Evolutionary conservation across 495 filamentous ascomycete species (phyloP).

Genomic region (Penicillium longicatenatum): DNA sequence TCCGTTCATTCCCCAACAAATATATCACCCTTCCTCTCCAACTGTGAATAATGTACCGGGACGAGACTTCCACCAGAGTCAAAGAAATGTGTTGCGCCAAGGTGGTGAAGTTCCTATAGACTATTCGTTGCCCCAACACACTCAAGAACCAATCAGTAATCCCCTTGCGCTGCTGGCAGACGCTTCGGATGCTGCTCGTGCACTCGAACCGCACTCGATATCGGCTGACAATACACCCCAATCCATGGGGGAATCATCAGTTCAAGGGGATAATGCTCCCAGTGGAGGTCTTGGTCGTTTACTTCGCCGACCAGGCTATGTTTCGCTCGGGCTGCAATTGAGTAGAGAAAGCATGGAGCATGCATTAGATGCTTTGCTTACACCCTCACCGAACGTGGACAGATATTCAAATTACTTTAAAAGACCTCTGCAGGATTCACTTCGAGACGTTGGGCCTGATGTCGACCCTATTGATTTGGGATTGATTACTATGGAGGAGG

Average conservation of each 20-base stretch:
- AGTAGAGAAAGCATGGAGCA: slow-evolving; percentile 15
- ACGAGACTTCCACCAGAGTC: background rate
- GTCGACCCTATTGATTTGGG: slow-evolving; percentile 66
- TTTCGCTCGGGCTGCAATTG: slow-evolving; percentile 26
- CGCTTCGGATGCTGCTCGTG: slow-evolving; percentile 26
- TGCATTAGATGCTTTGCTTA: slow-evolving; percentile 20
- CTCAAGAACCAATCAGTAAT: slow-evolving; percentile 27
- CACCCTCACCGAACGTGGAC: background rate
- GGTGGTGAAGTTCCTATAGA: background rate
- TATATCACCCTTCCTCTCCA: background rate
- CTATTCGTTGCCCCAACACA: background rate
- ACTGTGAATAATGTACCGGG: background rate
- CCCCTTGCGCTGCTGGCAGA: slow-evolving; percentile 28
- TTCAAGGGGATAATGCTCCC: background rate
- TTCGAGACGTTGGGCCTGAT: slow-evolving; percentile 53
- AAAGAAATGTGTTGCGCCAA: background rate
- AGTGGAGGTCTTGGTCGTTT: slow-evolving; percentile 10
- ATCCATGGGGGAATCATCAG: background rate
- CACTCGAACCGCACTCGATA: slow-evolving; percentile 7
- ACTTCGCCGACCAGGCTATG: slow-evolving; percentile 19
- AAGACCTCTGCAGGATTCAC: background rate
- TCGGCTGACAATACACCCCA: background rate
- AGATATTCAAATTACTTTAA: slow-evolving; percentile 27
- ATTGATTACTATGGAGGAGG: slow-evolving; percentile 57
- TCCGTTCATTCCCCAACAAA: background rate